Conservation (phyloP, 768 basidiomycete species). For the Pulveroboletus sp. region DNA sequence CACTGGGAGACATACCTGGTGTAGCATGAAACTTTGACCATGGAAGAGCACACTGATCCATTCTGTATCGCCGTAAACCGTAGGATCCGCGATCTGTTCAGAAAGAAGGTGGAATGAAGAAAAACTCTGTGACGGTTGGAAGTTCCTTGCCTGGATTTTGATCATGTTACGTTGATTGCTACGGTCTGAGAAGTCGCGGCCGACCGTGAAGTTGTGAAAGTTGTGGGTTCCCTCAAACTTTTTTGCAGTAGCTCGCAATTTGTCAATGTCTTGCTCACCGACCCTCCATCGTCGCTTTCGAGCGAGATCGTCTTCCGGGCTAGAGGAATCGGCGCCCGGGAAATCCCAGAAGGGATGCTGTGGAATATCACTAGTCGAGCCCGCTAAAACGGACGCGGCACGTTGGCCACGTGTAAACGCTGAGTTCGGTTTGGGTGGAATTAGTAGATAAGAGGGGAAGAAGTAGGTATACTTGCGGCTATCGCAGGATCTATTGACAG, state of each 20-base stretch:
- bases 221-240: slow-evolving; percentile 89
- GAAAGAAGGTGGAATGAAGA: background rate
- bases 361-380: slow-evolving; percentile 14
- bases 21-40: slow-evolving; percentile 98
- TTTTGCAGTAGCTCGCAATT: slow-evolving; percentile 51
- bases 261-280: slow-evolving; percentile 44
- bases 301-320: slow-evolving; percentile 53
- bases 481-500: slow-evolving; percentile 67
- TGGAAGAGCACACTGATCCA: slow-evolving; percentile 94
- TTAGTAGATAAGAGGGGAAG: slow-evolving; percentile 87
- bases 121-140: background rate
- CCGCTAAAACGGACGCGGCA: slow-evolving; percentile 21
- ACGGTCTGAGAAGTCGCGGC: slow-evolving; percentile 75
- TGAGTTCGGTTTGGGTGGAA: slow-evolving; percentile 81
- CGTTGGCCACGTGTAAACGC: slow-evolving; percentile 47
- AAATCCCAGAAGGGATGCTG: slow-evolving; percentile 62
- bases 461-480: slow-evolving; percentile 97
- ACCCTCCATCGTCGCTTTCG: slow-evolving; percentile 74
- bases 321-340: slow-evolving; percentile 32
- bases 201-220: slow-evolving; percentile 96
- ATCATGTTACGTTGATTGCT: slow-evolving; percentile 88
- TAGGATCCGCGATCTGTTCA: slow-evolving; percentile 73
- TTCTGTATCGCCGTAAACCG: slow-evolving; percentile 84
- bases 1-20: slow-evolving; percentile 64
- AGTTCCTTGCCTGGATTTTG: slow-evolving; percentile 59